Percentiles rank a stretch among this genome's conserved stretches.
Evolutionary conservation across 345 rosid species (phyloP).

Genomic region (Dovyalis caffra): DNA sequence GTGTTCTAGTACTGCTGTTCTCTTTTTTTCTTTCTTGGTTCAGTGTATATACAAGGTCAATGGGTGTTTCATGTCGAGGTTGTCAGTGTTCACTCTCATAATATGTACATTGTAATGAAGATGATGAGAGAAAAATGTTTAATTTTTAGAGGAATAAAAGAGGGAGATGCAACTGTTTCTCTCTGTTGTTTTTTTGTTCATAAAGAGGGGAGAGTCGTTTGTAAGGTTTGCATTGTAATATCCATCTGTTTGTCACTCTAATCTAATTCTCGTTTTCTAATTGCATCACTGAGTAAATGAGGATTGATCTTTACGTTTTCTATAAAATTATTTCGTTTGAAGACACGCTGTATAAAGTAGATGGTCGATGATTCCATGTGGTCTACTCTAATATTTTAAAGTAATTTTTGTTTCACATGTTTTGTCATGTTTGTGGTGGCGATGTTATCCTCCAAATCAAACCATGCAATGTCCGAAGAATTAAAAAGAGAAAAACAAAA

Average conservation of each 20-base stretch:
- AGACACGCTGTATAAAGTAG: not conserved
- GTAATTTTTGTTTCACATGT: not conserved
- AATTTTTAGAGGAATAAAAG: slow-evolving; percentile 28
- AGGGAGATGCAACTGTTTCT: not conserved
- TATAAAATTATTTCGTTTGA: not conserved
- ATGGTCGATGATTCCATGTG: not conserved
- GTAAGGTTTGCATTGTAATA: not conserved
- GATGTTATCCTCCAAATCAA: not conserved
- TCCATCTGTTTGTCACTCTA: not conserved
- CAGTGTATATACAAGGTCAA: slow-evolving; percentile 23
- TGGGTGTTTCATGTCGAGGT: not conserved
- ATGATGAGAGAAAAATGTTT: slow-evolving; percentile 17
- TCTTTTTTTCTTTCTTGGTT: not conserved
- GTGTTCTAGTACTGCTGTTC: not conserved
- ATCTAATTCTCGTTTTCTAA: slow-evolving; percentile 17
- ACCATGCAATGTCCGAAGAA: not conserved
- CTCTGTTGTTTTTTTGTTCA: slow-evolving; percentile 9
- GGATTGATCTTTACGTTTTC: not conserved
- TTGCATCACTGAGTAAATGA: slow-evolving; percentile 18
- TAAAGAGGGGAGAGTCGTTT: not conserved
- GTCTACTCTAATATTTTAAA: not conserved
- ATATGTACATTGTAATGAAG: slow-evolving; percentile 25
- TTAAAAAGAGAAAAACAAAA: too few species aligned
- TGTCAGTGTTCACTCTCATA: slow-evolving; percentile 11
- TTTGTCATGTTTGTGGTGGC: not conserved